Base-by-base conservation (phyloP, 176 grass and related monocot genomes). In the Phoenix dactylifera region DNA sequence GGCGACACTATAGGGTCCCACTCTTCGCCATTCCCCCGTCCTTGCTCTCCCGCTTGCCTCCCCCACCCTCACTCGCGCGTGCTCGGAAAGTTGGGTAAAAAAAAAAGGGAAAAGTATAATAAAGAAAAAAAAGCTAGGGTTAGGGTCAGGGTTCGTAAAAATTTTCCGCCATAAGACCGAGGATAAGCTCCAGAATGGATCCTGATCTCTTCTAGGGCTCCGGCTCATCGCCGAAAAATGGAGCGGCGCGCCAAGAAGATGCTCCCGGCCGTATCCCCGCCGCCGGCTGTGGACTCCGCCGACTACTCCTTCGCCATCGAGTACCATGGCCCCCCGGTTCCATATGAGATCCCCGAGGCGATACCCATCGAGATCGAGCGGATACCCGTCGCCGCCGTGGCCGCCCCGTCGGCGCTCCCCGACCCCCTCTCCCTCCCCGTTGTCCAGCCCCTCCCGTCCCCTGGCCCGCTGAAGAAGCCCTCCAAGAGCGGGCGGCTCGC, bases 241-340 rank as follows among this genome's bases (percentile, higher is more conserved):
- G 35, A 44, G 35, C 35, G 35, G 35, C 35, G 35, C 2, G 35
- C 35, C 35, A 44, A 44, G 35, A 44, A 44, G 10, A 44, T 59
- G 23, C 12, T 26, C 15, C 15, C 16, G 25, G 15, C 23, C 57
- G 23, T 10, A 26, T 14, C 3, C 16, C 25, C 53, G 26, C 12
- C 19, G 10, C 26, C 4, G 55, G 35, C 44, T 22, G 55, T 26
- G 54, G 44, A 57, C 26, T 60, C 26, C 51, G 26, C 59, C 4
- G 84, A 88, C 26, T 99, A 89, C 85, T 86, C 88, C 15, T 99
- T 99, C 71, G 94, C 94, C 24, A 32, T 80, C 22, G 84, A 93
- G 70, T 99, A 99, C 82, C 83, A 89, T 39, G 94, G 94, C 10
- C 88, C 94, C 25, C 94, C 88, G 4, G 63, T 99, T 1, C 73